Conservation (phyloP, 768 basidiomycete genomes). For the Boletus rufocinnamomeus region DNA sequence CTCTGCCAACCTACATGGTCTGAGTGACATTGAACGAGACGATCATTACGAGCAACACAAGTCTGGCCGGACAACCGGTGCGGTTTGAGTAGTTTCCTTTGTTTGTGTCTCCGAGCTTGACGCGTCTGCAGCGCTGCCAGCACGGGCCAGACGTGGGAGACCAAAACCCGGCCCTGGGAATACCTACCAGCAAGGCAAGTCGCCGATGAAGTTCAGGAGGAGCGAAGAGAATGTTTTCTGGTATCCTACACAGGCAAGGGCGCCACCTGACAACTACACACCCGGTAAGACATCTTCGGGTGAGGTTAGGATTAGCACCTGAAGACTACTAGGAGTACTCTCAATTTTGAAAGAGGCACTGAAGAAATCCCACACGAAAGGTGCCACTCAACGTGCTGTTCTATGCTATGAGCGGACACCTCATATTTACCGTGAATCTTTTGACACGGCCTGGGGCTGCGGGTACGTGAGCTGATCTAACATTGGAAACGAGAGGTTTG, state of each 20-base stretch:
- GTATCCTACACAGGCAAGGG: slow-evolving; percentile 47
- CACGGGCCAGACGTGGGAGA: slow-evolving; percentile 17
- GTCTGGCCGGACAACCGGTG: slow-evolving; percentile 18
- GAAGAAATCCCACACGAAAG: slow-evolving; percentile 50
- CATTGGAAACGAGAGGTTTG: slow-evolving; percentile 5
- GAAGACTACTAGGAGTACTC: slow-evolving; percentile 55
- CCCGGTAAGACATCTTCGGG: slow-evolving; percentile 56
- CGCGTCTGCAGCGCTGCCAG: slow-evolving; percentile 12
- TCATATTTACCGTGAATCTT: slow-evolving; percentile 56
- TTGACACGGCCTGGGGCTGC: slow-evolving; percentile 74
- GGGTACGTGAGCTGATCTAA: slow-evolving; percentile 45
- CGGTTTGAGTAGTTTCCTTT: background rate
- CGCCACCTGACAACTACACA: slow-evolving; percentile 58
- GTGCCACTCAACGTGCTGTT: slow-evolving; percentile 53
- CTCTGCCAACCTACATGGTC: slow-evolving; percentile 38
- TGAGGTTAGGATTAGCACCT: slow-evolving; percentile 14
- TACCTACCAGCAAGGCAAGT: slow-evolving; percentile 1
- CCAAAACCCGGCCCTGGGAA: slow-evolving; percentile 6
- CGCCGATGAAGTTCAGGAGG: slow-evolving; percentile 9
- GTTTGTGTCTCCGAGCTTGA: background rate
- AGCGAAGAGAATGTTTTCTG: slow-evolving; percentile 53
- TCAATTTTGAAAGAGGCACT: slow-evolving; percentile 60
- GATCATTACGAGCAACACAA: slow-evolving; percentile 60
- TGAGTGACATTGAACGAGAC: slow-evolving; percentile 43
- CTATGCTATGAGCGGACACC: slow-evolving; percentile 66